Percentiles rank a stretch among this genome's conserved stretches.
Conservation (phyloP, 805 yeast genomes). For the Myxozyma neglecta region DNA sequence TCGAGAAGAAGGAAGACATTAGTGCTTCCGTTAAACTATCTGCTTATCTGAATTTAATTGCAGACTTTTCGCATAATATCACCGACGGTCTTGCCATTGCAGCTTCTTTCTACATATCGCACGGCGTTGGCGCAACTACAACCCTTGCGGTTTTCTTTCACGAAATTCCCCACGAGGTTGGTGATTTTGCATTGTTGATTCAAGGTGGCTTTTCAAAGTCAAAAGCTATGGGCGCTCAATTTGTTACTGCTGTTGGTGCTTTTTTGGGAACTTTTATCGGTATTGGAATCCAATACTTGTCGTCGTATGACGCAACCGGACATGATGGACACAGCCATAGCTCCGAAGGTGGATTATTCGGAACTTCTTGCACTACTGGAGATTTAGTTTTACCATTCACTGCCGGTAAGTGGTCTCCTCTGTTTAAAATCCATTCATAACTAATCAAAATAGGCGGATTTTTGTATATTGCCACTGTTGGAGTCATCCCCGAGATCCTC, state of each 20-base stretch:
- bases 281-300: conserved; percentile 45
- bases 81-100: conserved; percentile 78
- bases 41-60: conserved; percentile 64
- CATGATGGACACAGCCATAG: conserved; percentile 13
- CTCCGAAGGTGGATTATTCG: conserved; percentile 45
- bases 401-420: conserved; percentile 49
- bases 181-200: conserved; percentile 72
- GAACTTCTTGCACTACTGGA: conserved; percentile 51
- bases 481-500: conserved; percentile 72
- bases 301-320: conserved; percentile 27
- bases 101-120: conserved; percentile 63
- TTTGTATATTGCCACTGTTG: conserved; percentile 68
- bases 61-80: conserved; percentile 72
- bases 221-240: conserved; percentile 67
- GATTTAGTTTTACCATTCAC: conserved; percentile 68
- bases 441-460: conserved; percentile 47
- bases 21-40: conserved; percentile 45
- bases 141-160: conserved; percentile 71
- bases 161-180: conserved; percentile 79
- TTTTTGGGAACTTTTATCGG: conserved; percentile 66
- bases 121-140: conserved; percentile 64
- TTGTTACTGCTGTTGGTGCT: conserved; percentile 65
- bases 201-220: conserved; percentile 67
- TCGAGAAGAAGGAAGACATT: conserved; percentile 19
- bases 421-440: neutral